Evolutionary conservation across 345 rosid species (phyloP).

Genomic region (Eucalyptus erythrocorys): DNA sequence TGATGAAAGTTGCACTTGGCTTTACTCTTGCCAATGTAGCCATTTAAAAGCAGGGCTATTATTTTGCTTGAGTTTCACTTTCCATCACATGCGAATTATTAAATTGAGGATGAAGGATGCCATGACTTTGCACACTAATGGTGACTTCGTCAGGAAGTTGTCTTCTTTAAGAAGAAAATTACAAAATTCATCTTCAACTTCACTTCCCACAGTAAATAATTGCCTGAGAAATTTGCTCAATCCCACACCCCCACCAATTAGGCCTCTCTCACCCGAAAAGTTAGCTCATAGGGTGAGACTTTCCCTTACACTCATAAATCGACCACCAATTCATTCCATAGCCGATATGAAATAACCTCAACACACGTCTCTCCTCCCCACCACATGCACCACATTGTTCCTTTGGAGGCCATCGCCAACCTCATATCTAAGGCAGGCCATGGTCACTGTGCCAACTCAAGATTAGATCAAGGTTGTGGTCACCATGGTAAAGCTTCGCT

Average conservation of each 20-base stretch:
- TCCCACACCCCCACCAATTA: neutral
- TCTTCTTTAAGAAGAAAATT: neutral
- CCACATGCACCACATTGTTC: neutral
- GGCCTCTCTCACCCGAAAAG: too few relatives aligned
- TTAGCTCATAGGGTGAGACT: neutral
- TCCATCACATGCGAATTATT: neutral
- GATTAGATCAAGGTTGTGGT: neutral
- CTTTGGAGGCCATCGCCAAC: neutral
- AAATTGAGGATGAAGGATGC: conserved; percentile 10
- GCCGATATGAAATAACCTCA: rapidly evolving
- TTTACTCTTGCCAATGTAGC: neutral
- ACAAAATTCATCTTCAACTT: neutral
- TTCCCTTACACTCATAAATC: rapidly evolving
- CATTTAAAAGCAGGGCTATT: neutral
- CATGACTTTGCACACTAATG: conserved; percentile 7
- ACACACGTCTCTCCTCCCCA: neutral
- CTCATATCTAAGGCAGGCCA: neutral
- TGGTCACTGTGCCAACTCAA: neutral
- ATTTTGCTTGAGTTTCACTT: neutral
- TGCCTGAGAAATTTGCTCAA: neutral
- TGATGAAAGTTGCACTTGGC: neutral
- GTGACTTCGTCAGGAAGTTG: neutral
- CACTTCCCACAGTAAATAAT: neutral
- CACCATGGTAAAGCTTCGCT: neutral
- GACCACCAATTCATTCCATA: rapidly evolving